phyloP scores from a whole-genome alignment of 2,329 filamentous ascomycete genomes.

The Penicillium psychrosexuale region DNA sequence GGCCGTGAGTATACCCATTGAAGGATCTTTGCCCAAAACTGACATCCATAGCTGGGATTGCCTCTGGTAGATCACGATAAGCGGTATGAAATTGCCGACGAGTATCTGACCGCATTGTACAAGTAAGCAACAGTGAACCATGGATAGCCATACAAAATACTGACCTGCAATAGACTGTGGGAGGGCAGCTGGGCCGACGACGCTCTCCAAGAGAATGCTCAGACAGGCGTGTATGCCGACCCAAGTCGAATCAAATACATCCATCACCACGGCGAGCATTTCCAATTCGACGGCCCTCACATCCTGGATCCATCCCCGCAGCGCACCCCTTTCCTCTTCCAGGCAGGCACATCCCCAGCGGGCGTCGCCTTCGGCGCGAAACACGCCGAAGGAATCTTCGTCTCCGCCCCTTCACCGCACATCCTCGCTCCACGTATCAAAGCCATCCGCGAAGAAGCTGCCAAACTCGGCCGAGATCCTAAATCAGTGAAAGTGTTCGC shows the following conservation, averaged over 20 bases:
- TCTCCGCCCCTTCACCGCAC: slow-evolving; percentile 14
- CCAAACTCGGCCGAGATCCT: neutral
- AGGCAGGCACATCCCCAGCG: slow-evolving; percentile 29
- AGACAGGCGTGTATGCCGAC: slow-evolving; percentile 17
- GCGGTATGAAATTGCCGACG: slow-evolving; percentile 1
- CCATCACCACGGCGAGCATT: slow-evolving; percentile 28
- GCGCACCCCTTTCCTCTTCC: slow-evolving; percentile 42
- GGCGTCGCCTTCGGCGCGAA: neutral
- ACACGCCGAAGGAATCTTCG: slow-evolving; percentile 4
- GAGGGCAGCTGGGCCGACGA: slow-evolving; percentile 3
- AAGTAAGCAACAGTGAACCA: neutral
- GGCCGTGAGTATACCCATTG: neutral
- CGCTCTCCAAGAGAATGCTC: neutral
- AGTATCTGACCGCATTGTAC: slow-evolving; percentile 1
- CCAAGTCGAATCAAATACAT: slow-evolving; percentile 20
- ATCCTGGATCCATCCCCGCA: slow-evolving; percentile 39
- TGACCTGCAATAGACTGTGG: neutral
- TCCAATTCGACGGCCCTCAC: slow-evolving; percentile 31
- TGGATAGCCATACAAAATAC: neutral
- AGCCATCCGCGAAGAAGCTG: neutral
- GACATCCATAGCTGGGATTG: slow-evolving; percentile 29
- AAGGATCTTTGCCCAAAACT: neutral
- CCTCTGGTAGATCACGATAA: slow-evolving; percentile 33
- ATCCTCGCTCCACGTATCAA: slow-evolving; percentile 3
- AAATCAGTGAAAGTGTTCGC: neutral